Evolutionary conservation across 208 protist species (phyloP).

Genomic region (Trypanosoma caninum): DNA sequence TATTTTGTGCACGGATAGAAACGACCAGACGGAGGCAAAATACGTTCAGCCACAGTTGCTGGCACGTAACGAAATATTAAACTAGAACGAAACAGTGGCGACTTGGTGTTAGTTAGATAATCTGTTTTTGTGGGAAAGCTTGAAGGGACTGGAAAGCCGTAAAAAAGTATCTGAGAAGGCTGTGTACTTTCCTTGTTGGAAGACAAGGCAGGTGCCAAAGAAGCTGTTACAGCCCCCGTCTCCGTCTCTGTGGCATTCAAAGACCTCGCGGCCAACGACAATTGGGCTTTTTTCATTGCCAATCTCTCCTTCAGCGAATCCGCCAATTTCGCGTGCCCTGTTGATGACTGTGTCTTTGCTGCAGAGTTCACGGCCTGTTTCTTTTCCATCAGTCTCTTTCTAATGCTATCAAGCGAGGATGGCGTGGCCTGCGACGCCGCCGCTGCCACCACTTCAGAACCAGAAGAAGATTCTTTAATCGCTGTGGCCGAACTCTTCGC

Average conservation of each 20-base stretch:
- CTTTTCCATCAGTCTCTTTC: slow-evolving; percentile 45
- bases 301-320: slow-evolving; percentile 24
- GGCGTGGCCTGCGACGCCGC: not conserved
- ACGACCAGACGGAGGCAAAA: slow-evolving; percentile 38
- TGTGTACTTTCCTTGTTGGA: slow-evolving; percentile 6
- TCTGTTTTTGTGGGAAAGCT: slow-evolving; percentile 26
- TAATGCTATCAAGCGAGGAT: slow-evolving; percentile 35
- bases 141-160: slow-evolving; percentile 22
- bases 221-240: not conserved
- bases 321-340: slow-evolving; percentile 5
- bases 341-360: not conserved
- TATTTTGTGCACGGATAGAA: slow-evolving; percentile 21
- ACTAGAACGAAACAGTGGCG: slow-evolving; percentile 15
- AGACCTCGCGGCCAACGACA: slow-evolving; percentile 9
- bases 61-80: slow-evolving; percentile 28
- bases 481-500: not conserved
- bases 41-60: slow-evolving; percentile 39
- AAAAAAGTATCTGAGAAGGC: slow-evolving; percentile 9
- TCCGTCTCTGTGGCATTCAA: not conserved
- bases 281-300: slow-evolving; percentile 28
- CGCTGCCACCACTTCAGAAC: not conserved
- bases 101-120: slow-evolving; percentile 23
- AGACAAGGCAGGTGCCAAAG: not conserved
- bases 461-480: not conserved
- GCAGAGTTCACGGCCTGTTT: slow-evolving; percentile 24